phyloP scores from a whole-genome alignment of 2,329 filamentous ascomycete species.

The Fusarium sp. region DNA sequence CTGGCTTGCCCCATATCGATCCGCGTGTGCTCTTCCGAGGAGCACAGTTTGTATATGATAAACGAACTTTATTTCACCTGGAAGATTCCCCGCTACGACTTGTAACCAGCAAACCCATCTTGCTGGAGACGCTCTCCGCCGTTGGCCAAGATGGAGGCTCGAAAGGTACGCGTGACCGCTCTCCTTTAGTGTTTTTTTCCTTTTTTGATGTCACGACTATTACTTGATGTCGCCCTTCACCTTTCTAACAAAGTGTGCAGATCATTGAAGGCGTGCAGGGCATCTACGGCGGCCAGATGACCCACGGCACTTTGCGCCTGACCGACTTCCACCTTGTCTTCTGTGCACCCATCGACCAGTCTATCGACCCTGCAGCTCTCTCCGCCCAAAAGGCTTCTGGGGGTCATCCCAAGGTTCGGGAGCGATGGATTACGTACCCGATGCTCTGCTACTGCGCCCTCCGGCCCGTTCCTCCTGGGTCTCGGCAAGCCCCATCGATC shows the following conservation, averaged over 20 bases:
- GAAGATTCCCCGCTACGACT: not conserved
- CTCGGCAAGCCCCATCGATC: slow-evolving; percentile 81
- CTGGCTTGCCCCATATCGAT: not conserved
- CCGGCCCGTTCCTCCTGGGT: slow-evolving; percentile 76
- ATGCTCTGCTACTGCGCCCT: slow-evolving; percentile 87
- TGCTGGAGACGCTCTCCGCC: slow-evolving; percentile 6
- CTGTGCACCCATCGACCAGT: slow-evolving; percentile 55
- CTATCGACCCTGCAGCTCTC: slow-evolving; percentile 27
- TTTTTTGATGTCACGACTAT: not conserved
- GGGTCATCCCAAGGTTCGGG: slow-evolving; percentile 58
- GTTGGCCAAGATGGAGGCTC: slow-evolving; percentile 52
- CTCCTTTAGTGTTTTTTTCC: not conserved
- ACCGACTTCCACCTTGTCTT: slow-evolving; percentile 73
- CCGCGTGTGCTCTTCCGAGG: not conserved
- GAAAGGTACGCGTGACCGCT: slow-evolving; percentile 50
- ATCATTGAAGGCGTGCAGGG: slow-evolving; percentile 70
- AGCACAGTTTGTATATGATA: not conserved
- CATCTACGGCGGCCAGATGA: slow-evolving; percentile 68
- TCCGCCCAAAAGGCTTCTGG: slow-evolving; percentile 28
- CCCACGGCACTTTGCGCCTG: slow-evolving; percentile 68
- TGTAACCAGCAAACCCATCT: not conserved
- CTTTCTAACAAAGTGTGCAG: slow-evolving; percentile 46
- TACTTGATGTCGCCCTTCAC: not conserved
- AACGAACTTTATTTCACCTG: not conserved
- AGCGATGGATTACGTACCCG: slow-evolving; percentile 95